Conservation (phyloP, 1,139 yeast genomes). For the Scheffersomyces cryptocercus region DNA sequence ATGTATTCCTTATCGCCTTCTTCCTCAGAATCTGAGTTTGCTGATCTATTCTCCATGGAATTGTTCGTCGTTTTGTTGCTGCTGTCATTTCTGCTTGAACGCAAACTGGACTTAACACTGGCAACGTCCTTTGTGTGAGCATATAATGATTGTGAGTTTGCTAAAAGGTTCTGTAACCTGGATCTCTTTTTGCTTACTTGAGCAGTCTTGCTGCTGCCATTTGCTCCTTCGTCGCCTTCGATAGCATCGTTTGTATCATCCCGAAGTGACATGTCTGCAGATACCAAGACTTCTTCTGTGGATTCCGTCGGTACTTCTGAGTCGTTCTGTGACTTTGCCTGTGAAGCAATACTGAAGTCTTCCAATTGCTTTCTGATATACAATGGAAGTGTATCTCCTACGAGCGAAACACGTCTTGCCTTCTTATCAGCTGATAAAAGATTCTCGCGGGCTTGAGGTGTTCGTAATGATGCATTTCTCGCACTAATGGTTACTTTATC, state of each 20-base stretch:
- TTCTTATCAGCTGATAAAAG: neutral
- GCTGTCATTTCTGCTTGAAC: conserved; percentile 9
- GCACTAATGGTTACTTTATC: no score
- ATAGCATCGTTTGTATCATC: neutral
- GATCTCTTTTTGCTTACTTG: conserved; percentile 11
- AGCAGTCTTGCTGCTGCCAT: neutral
- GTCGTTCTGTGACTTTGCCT: no score
- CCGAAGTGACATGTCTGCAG: neutral
- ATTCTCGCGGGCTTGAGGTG: no score
- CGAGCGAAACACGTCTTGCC: conserved; percentile 34
- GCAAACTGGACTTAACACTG: conserved; percentile 11
- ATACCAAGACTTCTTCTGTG: neutral
- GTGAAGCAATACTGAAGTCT: neutral
- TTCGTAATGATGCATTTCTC: no score
- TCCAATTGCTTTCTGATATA: conserved; percentile 38
- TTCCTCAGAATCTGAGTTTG: conserved; percentile 19
- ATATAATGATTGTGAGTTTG: conserved; percentile 42
- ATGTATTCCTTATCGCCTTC: conserved; percentile 40
- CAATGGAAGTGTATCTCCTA: conserved; percentile 40
- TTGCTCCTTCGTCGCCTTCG: neutral
- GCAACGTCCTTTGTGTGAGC: conserved; percentile 24
- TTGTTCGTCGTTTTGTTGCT: conserved; percentile 9
- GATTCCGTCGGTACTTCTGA: neutral
- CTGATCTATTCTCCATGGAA: conserved; percentile 9
- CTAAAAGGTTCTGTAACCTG: conserved; percentile 35